A percentile compares a stretch with the other conserved stretches of the same genome.
Evolutionary conservation across 208 protist genomes (phyloP).

Genomic region (Trypanosoma vivax): DNA sequence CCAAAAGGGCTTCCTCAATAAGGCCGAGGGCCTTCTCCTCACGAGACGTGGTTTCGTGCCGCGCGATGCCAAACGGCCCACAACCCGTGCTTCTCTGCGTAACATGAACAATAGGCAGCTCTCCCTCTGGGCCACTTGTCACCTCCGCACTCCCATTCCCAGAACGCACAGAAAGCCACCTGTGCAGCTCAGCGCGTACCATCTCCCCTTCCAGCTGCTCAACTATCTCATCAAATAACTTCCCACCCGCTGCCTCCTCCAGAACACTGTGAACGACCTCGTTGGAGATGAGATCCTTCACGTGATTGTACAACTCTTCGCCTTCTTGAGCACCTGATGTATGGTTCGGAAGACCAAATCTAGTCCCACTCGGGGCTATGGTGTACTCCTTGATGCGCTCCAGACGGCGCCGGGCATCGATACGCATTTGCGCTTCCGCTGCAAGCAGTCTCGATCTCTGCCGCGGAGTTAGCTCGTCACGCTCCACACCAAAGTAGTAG

Average conservation of each 20-base stretch:
- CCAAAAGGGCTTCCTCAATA: too few relatives aligned
- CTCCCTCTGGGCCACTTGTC: not conserved
- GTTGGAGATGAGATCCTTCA: conserved; percentile 21
- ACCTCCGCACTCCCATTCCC: not conserved
- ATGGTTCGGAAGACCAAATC: conserved; percentile 6
- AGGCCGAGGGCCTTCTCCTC: too few relatives aligned
- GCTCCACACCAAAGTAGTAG: conserved; percentile 22
- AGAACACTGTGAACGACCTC: conserved; percentile 42
- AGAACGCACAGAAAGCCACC: conserved; percentile 1
- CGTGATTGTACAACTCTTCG: not conserved
- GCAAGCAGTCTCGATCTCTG: conserved; percentile 18
- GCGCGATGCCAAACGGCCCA: too few relatives aligned
- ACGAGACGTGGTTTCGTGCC: too few relatives aligned
- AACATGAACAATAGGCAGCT: too few relatives aligned
- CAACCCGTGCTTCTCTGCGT: too few relatives aligned
- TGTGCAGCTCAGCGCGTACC: conserved; percentile 20
- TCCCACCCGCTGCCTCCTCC: conserved; percentile 25
- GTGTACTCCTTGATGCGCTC: conserved; percentile 20
- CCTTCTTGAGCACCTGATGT: not conserved
- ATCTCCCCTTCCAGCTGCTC: conserved; percentile 23
- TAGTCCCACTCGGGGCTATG: not conserved
- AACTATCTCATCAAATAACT: conserved; percentile 25
- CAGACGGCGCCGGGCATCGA: conserved; percentile 36
- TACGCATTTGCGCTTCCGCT: conserved; percentile 31
- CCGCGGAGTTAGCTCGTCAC: conserved; percentile 7